Evolutionary conservation across 352 stramenopile species (phyloP).

Genomic region (Pythium volutum): DNA sequence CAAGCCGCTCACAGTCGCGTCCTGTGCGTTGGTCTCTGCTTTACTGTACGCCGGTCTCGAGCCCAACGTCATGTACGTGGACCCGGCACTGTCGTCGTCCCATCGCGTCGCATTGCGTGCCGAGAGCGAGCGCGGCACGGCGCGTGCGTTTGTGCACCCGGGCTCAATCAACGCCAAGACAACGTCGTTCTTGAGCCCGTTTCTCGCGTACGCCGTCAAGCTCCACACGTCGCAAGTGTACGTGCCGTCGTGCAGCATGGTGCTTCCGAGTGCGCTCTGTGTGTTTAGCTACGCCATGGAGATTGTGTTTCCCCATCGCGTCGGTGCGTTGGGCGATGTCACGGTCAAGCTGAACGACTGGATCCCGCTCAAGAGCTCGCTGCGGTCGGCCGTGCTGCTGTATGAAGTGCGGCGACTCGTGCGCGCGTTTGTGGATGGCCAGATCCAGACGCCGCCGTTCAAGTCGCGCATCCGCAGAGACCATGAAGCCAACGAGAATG

Average conservation of each 20-base stretch:
- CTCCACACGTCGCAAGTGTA: conserved; percentile 84
- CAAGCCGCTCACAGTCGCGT: conserved; percentile 41
- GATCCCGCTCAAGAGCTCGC: conserved; percentile 57
- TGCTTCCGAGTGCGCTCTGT: conserved; percentile 55
- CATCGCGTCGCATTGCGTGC: conserved; percentile 16
- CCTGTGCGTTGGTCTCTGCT: conserved; percentile 55
- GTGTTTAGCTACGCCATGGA: conserved; percentile 73
- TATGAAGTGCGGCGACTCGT: conserved; percentile 40
- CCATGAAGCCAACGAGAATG: neutral
- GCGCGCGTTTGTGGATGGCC: conserved; percentile 30
- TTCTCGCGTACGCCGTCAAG: conserved; percentile 78
- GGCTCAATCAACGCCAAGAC: conserved; percentile 75
- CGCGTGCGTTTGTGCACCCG: conserved; percentile 60
- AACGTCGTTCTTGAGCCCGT: conserved; percentile 46
- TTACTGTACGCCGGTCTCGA: conserved; percentile 84
- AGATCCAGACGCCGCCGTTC: conserved; percentile 33
- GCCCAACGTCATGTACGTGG: conserved; percentile 89
- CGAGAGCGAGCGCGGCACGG: conserved; percentile 39
- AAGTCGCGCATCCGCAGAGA: neutral
- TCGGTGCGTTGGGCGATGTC: conserved; percentile 33
- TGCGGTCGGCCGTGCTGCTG: conserved; percentile 51
- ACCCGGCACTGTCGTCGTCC: conserved; percentile 34
- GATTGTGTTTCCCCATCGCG: conserved; percentile 38
- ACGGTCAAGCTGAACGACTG: conserved; percentile 68
- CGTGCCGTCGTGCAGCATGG: conserved; percentile 61